These are phyloP conservation scores for Endogone sp. DNA, from an alignment of 192 early-diverging fungal genomes.

Conservation along the genomic window DNA sequence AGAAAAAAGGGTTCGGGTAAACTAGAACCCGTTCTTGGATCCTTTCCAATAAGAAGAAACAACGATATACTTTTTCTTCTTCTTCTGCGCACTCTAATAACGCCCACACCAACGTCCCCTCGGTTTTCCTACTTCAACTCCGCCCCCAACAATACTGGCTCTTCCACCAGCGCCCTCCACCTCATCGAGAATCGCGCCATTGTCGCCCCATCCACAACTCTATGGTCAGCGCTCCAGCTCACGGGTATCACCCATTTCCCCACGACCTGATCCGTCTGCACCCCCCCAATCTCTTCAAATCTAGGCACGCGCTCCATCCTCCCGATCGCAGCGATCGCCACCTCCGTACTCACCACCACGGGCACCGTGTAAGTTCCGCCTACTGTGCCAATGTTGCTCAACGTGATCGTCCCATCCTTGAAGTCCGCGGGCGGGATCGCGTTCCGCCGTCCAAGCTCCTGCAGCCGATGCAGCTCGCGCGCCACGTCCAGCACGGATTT, in stretches of 20 bases:
- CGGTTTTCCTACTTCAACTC: background rate
- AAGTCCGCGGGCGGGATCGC: constrained; percentile 65
- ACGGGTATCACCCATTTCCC: constrained; percentile 70
- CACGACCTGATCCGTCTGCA: constrained; percentile 62
- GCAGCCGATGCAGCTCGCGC: constrained; percentile 71
- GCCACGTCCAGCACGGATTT: constrained; percentile 91
- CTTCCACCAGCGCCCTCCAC: constrained; percentile 87
- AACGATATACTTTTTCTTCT: too few species aligned
- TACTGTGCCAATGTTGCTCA: constrained; percentile 94
- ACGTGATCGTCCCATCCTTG: constrained; percentile 81
- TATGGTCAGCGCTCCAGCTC: constrained; percentile 95
- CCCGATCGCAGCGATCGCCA: constrained; percentile 92
- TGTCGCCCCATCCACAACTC: constrained; percentile 94
- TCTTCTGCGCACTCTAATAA: too few species aligned
- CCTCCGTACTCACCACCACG: constrained; percentile 78
- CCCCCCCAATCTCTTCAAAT: constrained; percentile 59
- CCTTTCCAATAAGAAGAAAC: too few species aligned
- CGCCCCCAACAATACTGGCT: constrained; percentile 72
- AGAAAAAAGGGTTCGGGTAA: too few species aligned
- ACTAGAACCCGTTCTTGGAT: too few species aligned
- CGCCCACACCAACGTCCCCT: too few species aligned
- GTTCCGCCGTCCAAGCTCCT: constrained; percentile 57
- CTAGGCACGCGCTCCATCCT: constrained; percentile 78
- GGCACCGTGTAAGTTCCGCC: constrained; percentile 89
- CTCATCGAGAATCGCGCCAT: constrained; percentile 84